A percentile compares a stretch with the other conserved stretches of the same genome.
These are phyloP conservation scores for Vararia minispora DNA, from an alignment of 768 basidiomycete genomes.

Conservation along the genomic window DNA sequence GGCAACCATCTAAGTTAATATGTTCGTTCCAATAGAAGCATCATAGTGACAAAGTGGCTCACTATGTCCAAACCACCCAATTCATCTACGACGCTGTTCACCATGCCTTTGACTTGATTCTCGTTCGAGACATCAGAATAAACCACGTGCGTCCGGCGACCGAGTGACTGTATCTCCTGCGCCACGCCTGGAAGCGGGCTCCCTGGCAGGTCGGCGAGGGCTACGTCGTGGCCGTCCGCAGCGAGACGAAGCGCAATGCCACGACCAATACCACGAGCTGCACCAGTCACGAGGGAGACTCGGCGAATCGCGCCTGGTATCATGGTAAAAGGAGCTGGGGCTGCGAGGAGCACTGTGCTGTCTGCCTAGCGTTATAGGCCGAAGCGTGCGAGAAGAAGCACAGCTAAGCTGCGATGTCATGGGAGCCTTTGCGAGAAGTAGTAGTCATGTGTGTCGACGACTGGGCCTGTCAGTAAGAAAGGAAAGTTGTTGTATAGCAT, in stretches of 20 bases:
- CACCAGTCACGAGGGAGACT: slow-evolving; percentile 34
- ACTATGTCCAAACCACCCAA: slow-evolving; percentile 11
- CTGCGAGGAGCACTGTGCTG: no score
- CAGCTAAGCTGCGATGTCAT: no score
- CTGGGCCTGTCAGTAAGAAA: no score
- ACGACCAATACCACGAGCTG: slow-evolving; percentile 35
- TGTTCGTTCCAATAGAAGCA: background rate
- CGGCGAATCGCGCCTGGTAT: no score
- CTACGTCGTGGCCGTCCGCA: slow-evolving; percentile 33
- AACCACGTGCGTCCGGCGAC: slow-evolving; percentile 1
- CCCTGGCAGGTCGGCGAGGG: slow-evolving; percentile 36
- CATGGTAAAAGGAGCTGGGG: no score
- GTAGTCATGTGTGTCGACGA: no score
- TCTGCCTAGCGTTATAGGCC: no score
- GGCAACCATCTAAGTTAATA: slow-evolving; percentile 7
- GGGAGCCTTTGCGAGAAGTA: no score
- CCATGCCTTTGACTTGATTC: background rate
- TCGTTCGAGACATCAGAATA: slow-evolving; percentile 8
- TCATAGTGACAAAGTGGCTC: background rate
- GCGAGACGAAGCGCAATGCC: slow-evolving; percentile 37
- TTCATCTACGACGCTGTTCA: slow-evolving; percentile 2
- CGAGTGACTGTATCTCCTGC: slow-evolving; percentile 7
- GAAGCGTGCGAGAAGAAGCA: no score
- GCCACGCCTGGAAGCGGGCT: background rate
- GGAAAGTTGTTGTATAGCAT: no score